Evolutionary conservation across 768 basidiomycete genomes (phyloP).

Genomic region (Phaeotremella skinneri): DNA sequence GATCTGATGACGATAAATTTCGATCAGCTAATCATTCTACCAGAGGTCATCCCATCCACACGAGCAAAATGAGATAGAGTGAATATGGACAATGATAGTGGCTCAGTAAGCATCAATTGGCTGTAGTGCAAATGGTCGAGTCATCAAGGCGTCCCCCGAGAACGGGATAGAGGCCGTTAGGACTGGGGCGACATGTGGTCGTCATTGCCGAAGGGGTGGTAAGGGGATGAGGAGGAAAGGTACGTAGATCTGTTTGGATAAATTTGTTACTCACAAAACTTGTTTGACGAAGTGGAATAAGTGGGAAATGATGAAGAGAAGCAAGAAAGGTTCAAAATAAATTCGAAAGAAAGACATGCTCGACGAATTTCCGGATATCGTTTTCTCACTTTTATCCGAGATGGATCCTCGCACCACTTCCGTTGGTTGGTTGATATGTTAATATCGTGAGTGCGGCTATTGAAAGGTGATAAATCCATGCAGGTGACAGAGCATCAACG

Average conservation of each 20-base stretch:
- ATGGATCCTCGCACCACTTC: neutral
- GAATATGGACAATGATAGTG: neutral
- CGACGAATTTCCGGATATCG: too few relatives aligned
- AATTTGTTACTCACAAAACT: too few relatives aligned
- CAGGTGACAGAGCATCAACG: neutral
- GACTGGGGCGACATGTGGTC: constrained; percentile 14
- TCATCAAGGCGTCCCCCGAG: constrained; percentile 11
- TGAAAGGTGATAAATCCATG: neutral
- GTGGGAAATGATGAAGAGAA: too few relatives aligned
- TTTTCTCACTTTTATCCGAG: neutral
- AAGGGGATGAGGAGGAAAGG: neutral
- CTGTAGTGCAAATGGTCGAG: constrained; percentile 14
- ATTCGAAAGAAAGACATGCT: too few relatives aligned
- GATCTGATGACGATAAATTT: too few relatives aligned
- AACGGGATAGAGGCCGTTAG: constrained; percentile 12
- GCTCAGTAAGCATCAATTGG: constrained; percentile 15
- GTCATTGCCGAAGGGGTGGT: neutral
- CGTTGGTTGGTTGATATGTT: too few relatives aligned
- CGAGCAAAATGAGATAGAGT: neutral
- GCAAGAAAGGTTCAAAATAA: too few relatives aligned
- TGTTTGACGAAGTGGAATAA: too few relatives aligned
- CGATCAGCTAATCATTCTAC: too few relatives aligned
- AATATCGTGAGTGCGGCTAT: too few relatives aligned
- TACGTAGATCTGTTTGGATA: too few relatives aligned
- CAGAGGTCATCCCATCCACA: too few relatives aligned